Conservation (phyloP, 2,329 filamentous ascomycete genomes). For the Diaporthe capsici region DNA sequence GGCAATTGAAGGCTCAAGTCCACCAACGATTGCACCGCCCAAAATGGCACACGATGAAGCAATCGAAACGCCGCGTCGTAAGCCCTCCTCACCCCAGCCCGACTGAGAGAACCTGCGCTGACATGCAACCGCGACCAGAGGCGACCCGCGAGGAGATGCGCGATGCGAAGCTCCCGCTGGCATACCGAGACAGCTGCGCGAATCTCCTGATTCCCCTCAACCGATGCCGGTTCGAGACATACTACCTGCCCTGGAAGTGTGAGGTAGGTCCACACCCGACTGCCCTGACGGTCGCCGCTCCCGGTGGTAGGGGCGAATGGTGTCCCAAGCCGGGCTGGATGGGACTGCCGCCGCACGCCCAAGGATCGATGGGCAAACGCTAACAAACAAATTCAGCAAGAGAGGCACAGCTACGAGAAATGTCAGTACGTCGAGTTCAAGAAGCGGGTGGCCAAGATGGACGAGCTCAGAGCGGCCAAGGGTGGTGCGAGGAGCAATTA, state of each 20-base stretch:
- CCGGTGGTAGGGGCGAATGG: neutral
- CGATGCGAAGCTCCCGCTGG: conserved; percentile 86
- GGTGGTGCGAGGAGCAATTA: conserved; percentile 88
- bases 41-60: conserved; percentile 42
- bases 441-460: conserved; percentile 98
- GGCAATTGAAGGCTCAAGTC: conserved; percentile 46
- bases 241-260: conserved; percentile 98
- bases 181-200: conserved; percentile 96
- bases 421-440: conserved; percentile 99
- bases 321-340: neutral
- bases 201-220: conserved; percentile 96
- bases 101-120: neutral
- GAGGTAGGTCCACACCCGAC: conserved; percentile 72
- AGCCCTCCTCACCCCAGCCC: neutral
- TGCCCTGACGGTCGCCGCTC: neutral
- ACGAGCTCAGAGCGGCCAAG: conserved; percentile 91
- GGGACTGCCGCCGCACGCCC: neutral
- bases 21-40: conserved; percentile 46
- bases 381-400: conserved; percentile 72
- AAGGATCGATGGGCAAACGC: neutral
- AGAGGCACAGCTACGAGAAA: conserved; percentile 98
- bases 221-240: conserved; percentile 91
- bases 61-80: conserved; percentile 38
- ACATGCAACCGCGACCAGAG: conserved; percentile 59
- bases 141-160: conserved; percentile 95